Evolutionary conservation across 2,329 filamentous ascomycete genomes (phyloP), one percentile per base, ranked within the genome.

Genomic region (Fusarium succisae): DNA sequence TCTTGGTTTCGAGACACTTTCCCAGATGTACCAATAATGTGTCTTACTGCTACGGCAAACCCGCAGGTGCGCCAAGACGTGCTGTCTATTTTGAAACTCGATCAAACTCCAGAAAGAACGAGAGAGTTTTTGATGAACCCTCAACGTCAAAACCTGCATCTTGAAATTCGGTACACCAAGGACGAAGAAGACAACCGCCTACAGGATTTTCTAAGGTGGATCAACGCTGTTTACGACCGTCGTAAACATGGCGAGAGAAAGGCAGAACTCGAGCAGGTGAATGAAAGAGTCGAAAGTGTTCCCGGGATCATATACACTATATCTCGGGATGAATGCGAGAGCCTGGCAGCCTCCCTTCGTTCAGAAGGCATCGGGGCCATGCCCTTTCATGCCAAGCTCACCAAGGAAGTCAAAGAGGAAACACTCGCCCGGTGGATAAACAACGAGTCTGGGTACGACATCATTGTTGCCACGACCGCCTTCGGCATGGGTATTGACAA

Each of bases 401-500:
- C 89, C 63, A 89, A 91, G 79, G 86, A 91, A 12, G 87, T 89
- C 64, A 95, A 94, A 78, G 91, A 93, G 74, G 89, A 93, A 66
- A 92, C 92, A 4, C 86, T 95, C 8, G 83, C 87, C 22, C 88
- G 89, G 24, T 96, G 93, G 93, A 91, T 95, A 51, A 87, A 88
- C 62, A 93, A 94, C 80, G 88, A 90, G 61, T 87, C 89, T 32
- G 93, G 93, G 3, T 98, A 96, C 83, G 95, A 96, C 80, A 91
- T 98, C 55, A 96, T 98, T 69, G 95, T 98, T 35, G 96, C 96
- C 4, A 98, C 96, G 0, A 98, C 94, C 3, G 96, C 96, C 0
- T 98, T 98, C 78, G 96, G 96, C 6, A 98, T 98, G 96, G 96
- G 96, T 32, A 98, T 98, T 73, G 95, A 98, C 82, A 98, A 98